A percentile compares a stretch with the other conserved stretches of the same genome.
Evolutionary conservation across 1,284 basidiomycete species (phyloP).

Genomic region (Ceratobasidium sp.): DNA sequence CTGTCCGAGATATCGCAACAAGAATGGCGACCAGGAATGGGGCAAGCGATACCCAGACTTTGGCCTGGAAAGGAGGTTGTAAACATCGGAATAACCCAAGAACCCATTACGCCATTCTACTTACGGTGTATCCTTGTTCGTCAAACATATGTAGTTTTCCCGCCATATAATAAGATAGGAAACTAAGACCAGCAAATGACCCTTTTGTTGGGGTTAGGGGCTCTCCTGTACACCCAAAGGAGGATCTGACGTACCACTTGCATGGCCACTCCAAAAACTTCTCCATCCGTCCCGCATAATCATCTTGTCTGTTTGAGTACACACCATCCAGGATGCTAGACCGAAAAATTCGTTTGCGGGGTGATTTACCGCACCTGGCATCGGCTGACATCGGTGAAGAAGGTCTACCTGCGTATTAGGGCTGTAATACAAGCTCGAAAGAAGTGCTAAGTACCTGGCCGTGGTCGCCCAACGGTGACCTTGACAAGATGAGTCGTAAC

Average conservation of each 20-base stretch:
- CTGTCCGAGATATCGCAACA: constrained; percentile 88
- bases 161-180: constrained; percentile 85
- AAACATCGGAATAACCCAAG: neutral
- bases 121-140: constrained; percentile 69
- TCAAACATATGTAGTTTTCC: constrained; percentile 95
- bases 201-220: constrained; percentile 56
- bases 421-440: neutral
- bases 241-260: constrained; percentile 64
- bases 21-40: constrained; percentile 83
- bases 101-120: neutral
- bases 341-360: constrained; percentile 62
- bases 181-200: constrained; percentile 91
- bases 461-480: constrained; percentile 80
- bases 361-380: constrained; percentile 63
- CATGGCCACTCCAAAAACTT: constrained; percentile 93
- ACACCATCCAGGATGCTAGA: constrained; percentile 76
- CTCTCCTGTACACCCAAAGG: neutral
- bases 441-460: constrained; percentile 63
- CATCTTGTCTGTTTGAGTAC: constrained; percentile 68
- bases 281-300: constrained; percentile 86
- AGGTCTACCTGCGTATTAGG: constrained; percentile 1
- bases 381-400: constrained; percentile 83
- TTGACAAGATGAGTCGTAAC: constrained; percentile 86
- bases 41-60: constrained; percentile 81
- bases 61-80: constrained; percentile 53